Evolutionary conservation across 495 filamentous ascomycete species (phyloP).

Genomic region (Penicillium ochrochloron): DNA sequence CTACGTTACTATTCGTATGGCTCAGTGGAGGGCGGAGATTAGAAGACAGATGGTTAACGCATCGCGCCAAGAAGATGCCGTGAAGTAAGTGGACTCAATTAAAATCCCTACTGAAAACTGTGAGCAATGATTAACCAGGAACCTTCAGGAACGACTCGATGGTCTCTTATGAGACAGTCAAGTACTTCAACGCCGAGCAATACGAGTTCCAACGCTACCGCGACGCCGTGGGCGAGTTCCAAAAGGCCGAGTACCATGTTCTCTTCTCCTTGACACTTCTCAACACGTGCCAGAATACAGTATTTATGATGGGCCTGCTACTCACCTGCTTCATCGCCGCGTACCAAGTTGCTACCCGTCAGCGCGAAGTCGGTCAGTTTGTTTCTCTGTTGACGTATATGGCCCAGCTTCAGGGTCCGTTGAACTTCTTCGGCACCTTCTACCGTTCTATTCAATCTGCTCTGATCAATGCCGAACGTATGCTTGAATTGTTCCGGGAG

Average conservation of each 20-base stretch:
- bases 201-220: constrained; percentile 92
- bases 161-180: constrained; percentile 96
- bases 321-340: constrained; percentile 84
- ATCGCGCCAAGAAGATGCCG: constrained; percentile 90
- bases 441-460: constrained; percentile 95
- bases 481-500: constrained; percentile 94
- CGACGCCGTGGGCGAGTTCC: constrained; percentile 77
- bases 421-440: constrained; percentile 98
- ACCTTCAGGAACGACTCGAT: constrained; percentile 83
- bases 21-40: constrained; percentile 88
- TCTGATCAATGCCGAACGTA: constrained; percentile 94
- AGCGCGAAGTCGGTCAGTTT: constrained; percentile 76
- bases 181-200: constrained; percentile 96
- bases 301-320: constrained; percentile 90
- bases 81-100: constrained; percentile 59
- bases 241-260: constrained; percentile 85
- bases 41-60: constrained; percentile 92
- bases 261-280: constrained; percentile 86
- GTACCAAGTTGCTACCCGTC: constrained; percentile 79
- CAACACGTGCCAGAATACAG: constrained; percentile 91
- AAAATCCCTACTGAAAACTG: background rate
- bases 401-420: constrained; percentile 85
- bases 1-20: constrained; percentile 94
- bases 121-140: background rate
- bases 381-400: constrained; percentile 85